Evolutionary conservation across 768 basidiomycete species (phyloP), one percentile per base, ranked within the genome.

Genomic region (Cystobasidium ongulense): DNA sequence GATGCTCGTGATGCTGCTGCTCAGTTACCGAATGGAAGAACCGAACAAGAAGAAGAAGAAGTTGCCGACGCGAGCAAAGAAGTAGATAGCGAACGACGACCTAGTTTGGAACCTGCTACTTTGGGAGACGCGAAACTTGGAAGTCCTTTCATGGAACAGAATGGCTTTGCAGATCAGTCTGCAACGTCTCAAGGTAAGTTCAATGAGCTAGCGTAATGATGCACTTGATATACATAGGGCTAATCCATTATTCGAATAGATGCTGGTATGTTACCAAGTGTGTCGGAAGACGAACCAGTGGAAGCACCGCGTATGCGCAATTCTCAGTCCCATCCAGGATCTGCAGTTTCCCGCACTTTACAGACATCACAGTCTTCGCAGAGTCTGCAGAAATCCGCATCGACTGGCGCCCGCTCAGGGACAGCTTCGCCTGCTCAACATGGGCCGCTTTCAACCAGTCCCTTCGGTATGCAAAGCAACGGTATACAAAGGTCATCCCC

Each of bases 131-230:
- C 5, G 57, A 27, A 7, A 31, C 63, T 64, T 43, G 63, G 63
- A 3, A 64, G 63, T 25, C 63, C 63, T 10, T 64, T 64, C 38
- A 41, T 41, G 63, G 63, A 64, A 25, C 63, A 64, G 36, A 36
- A 36, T 27, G 63, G 25, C 27, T 38, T 64, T 15, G 63, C 25
- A 7, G 57, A 31, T 33, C 29, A 61, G 15, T n/a, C 10, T 3
- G 23, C 21, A 4, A 50, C 21, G 7, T 11, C 15, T 17, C 46
- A 50, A 21, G 3, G 46, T 50, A n/a, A 50, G 46, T 50, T 17
- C 46, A 8, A n/a, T n/a, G n/a, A n/a, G n/a, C n/a, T n/a, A n/a
- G 46, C 46, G 15, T 50, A 7, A 50, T 7, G 4, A 50, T 21
- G 18, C 18, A 50, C 17, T 17, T 39, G 17, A 39, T 39, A 39